These are phyloP conservation scores for Polyporus tsugae DNA, from an alignment of 1,284 basidiomycete genomes.

Conservation along the genomic window DNA sequence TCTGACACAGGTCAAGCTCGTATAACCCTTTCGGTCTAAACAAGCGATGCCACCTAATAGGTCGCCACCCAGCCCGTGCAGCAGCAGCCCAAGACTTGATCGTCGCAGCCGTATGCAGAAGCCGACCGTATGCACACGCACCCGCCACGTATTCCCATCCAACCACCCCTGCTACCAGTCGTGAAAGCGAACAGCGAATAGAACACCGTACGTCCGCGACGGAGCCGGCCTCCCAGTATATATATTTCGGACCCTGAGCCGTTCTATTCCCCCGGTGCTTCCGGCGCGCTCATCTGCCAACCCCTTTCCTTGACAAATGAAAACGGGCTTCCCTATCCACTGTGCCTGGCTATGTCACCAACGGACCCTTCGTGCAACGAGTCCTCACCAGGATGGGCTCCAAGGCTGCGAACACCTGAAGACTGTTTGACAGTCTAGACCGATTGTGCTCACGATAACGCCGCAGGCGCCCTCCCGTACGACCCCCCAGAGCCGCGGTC, in stretches of 20 bases:
- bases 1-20: not conserved
- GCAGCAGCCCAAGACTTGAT: not conserved
- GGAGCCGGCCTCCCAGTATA: not conserved
- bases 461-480: not conserved
- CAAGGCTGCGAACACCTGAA: not conserved
- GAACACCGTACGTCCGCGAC: not conserved
- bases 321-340: not conserved
- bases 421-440: not conserved
- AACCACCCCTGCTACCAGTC: not conserved
- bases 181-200: not conserved
- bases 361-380: not conserved
- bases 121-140: too few relatives aligned
- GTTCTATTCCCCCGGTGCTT: conserved; percentile 2
- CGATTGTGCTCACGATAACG: conserved; percentile 2
- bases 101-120: not conserved
- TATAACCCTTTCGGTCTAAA: conserved; percentile 3
- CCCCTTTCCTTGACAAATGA: not conserved
- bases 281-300: conserved; percentile 10
- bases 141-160: not conserved
- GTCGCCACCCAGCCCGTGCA: not conserved
- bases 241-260: not conserved
- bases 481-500: not conserved
- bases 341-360: not conserved
- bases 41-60: not conserved
- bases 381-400: not conserved